Evolutionary conservation across 176 grass and related monocot species (phyloP), one percentile per base, ranked within the genome.

Genomic region (Paspalum notatum): DNA sequence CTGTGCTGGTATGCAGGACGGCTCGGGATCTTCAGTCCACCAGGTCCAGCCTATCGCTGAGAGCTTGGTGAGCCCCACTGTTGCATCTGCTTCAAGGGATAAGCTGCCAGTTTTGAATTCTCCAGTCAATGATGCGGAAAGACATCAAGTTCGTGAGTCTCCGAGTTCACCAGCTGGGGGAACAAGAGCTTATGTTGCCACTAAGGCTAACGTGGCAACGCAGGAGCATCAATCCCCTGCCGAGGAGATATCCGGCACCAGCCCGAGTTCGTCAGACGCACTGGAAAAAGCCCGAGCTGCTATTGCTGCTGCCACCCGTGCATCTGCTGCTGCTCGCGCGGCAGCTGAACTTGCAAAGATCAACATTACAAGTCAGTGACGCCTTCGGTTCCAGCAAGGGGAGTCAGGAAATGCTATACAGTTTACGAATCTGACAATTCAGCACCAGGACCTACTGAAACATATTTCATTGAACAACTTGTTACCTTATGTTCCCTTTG

Each of bases 331-430:
- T 5, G 96, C 96, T 20, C 90, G 88, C 27, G 88, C 91, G 12
- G 92, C 96, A 10, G 93, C 87, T 3, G 92, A 89, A 21, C 93
- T 99, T 84, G 90, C 87, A 14, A 99, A 90, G 47, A 71, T 85
- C 67, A 93, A 91, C 86, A 85, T 91, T 88, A 65, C 88, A 46
- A 53, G 47, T 21, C 49, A 63, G 61, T 85, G 77, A 85, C 17
- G 5, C 25, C 51, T 41, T 7, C 38, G 15, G 49, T 66, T 54
- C 20, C 41, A 37, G 20, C 37, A 66, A 79, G 51, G 32, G 14
- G 4, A 80, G 50, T 50, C 39, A 56, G 47, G 48, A 3, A 32
- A 72, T 25, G 15, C 14, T 46, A 18, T 18, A 25, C 64, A 22
- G 25, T 49, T 72, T 27, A 46, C 1, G 6, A 9, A 73, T 78